Conservation (phyloP, 1,139 yeast genomes). For the Magnusiomyces fungicola region DNA sequence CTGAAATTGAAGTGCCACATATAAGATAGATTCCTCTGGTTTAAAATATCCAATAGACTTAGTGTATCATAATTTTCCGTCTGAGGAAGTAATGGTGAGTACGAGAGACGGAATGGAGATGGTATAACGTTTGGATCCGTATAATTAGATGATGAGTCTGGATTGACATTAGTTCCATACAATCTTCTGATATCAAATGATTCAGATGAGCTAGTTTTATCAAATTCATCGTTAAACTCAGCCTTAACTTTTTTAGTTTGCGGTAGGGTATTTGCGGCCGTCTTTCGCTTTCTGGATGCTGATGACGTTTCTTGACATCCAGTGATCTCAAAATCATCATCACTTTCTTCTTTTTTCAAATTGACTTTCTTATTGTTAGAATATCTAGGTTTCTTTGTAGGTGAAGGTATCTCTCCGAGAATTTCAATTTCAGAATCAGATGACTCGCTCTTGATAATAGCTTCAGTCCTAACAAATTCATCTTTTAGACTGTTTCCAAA, state of each 20-base stretch:
- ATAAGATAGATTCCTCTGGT: conserved; percentile 13
- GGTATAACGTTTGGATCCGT: conserved; percentile 8
- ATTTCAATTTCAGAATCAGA: no score
- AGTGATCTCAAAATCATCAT: not conserved
- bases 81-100: conserved; percentile 16
- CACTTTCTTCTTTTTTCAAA: no score
- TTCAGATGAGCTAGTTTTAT: not conserved
- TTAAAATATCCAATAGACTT: conserved; percentile 19
- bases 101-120: conserved; percentile 18
- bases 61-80: conserved; percentile 19
- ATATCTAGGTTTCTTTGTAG: not conserved
- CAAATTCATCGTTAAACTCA: not conserved
- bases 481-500: no score
- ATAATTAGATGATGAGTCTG: not conserved
- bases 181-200: not conserved
- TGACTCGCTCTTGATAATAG: no score
- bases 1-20: conserved; percentile 30
- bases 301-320: no score
- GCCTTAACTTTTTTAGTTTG: no score
- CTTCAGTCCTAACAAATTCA: no score
- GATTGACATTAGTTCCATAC: not conserved
- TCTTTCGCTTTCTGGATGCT: no score
- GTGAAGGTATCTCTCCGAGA: conserved; percentile 28
- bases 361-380: not conserved
- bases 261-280: no score